Evolutionary conservation across 345 rosid genomes (phyloP), one percentile per base, ranked within the genome.

Genomic region (Dipteronia sinensis): DNA sequence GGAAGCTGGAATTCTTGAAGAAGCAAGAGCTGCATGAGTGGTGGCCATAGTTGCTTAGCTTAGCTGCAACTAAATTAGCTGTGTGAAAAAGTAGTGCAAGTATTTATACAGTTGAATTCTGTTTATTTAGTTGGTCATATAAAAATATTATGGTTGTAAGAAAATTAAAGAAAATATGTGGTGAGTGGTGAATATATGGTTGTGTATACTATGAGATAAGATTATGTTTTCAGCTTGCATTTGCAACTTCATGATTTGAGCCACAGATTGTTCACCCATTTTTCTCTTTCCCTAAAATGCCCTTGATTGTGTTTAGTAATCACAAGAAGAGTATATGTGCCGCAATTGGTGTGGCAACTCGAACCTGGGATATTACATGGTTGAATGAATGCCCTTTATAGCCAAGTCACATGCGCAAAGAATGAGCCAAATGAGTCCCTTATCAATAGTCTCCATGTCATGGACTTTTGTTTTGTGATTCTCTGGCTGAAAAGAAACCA

Each of bases 21-120:
- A 86, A 78, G 98, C 97, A 27, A 96, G 90, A 87, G 95, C 95
- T 85, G 98, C 92, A 80, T 91, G 93, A 72, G 38, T 55, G 46
- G 93, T 87, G 77, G 99, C 97, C 99, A 96, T 96, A 86, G 81
- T 81, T 79, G 80, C 25, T 59, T 20, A 59, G 64, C 64, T 59
- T 20, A 59, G 64, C 85, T 78, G 75, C 84, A 78, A 86, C 84
- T 80, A 73, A 75, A 34, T 34, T 34, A 81, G 78, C 78, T 63
- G 38, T n/a, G 66, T 40, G 44, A 55, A 61, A 38, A 47, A 65
- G 65, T 76, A 82, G 69, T 76, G 51, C 63, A 22, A 42, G 17
- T 69, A 75, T 84, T 70, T 79, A 81, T 76, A 78, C 62, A 72
- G 49, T 20, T 67, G 16, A 23, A 11, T 27, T 76, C 46, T 0